Base-by-base conservation (phyloP, 1,139 yeast genomes). In the Lodderomyces orthopsilosis region DNA sequence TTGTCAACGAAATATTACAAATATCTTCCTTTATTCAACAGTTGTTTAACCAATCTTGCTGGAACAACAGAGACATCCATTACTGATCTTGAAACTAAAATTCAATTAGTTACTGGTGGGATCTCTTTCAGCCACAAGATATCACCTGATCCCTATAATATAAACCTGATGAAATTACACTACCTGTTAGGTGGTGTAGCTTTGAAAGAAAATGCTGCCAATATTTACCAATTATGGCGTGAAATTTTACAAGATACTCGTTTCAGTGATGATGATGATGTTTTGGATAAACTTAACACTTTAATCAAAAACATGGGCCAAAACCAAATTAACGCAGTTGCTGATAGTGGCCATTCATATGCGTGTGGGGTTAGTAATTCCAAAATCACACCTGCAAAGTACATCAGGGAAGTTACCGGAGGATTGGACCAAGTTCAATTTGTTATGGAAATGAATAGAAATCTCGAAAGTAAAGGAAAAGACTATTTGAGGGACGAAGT, bases 261-360 rank as follows among this genome's bases (percentile, higher is more conserved):
- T 51, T 84, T 89, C 54, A 59, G 62, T 21, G 51, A 56, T 10
- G 64, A 65, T 35, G 70, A 68, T 17, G 74, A 67, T 22, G 85
- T 86, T 40, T 68, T 81, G 43, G 85, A 83, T 42, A 93, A 91
- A 56, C 70, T 93, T 46, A 72, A 79, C 49, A 81, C 88, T 1
- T 69, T 93, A 51, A 79, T 94, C 37, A 86, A 85, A 54, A 78
- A 83, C 41, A 64, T 84, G 58, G 85, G 88, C 0, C 85, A 91
- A 36, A 91, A 89, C 54, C 89, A 87, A 55, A 70, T 90, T 52
- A 83, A 90, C 54, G 71, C 76, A 9, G 77, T 90, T 41, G 93
- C 96, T 6, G 95, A 91, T 48, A 72, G 85, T 41, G 99, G 99
- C 1, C 98, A 93, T 58, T 72, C 85, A 1, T 91, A 76, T 63